These are phyloP conservation scores for Scytalidium lignicola DNA, from an alignment of 2,329 filamentous ascomycete species.

Conservation along the genomic window DNA sequence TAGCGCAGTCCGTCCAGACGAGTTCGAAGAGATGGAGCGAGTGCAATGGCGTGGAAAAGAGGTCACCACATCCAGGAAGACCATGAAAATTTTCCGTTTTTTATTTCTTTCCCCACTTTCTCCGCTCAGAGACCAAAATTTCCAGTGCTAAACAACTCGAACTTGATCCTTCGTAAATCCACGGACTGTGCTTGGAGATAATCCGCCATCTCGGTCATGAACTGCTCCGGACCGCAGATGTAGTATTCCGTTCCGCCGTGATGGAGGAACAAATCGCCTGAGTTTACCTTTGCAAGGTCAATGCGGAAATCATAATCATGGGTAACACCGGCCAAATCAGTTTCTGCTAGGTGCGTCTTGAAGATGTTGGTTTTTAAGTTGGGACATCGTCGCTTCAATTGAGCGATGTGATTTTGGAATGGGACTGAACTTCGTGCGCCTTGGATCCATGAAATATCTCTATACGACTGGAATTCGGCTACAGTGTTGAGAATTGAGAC, in stretches of 20 bases:
- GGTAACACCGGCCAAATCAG: slow-evolving; percentile 38
- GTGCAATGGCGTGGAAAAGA: too few relatives aligned
- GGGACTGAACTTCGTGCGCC: slow-evolving; percentile 45
- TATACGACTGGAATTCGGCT: slow-evolving; percentile 24
- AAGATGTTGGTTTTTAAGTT: slow-evolving; percentile 36
- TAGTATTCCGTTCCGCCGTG: slow-evolving; percentile 46
- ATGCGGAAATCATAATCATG: slow-evolving; percentile 41
- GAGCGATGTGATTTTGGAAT: background rate
- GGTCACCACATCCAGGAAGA: too few relatives aligned
- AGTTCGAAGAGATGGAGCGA: too few relatives aligned
- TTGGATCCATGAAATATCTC: slow-evolving; percentile 60
- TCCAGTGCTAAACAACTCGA: slow-evolving; percentile 43
- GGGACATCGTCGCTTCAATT: slow-evolving; percentile 14
- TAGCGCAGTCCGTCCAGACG: too few relatives aligned
- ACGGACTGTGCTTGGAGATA: slow-evolving; percentile 38
- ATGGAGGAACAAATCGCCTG: slow-evolving; percentile 37
- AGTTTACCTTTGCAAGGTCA: slow-evolving; percentile 40
- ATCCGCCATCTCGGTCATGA: slow-evolving; percentile 46
- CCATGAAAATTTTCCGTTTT: too few relatives aligned
- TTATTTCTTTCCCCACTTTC: too few relatives aligned
- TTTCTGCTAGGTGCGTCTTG: slow-evolving; percentile 41
- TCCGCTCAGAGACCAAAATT: background rate
- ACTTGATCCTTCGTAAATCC: slow-evolving; percentile 34
- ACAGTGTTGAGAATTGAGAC: slow-evolving; percentile 59
- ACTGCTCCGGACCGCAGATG: slow-evolving; percentile 49